Evolutionary conservation across 345 rosid species (phyloP).

Genomic region (Citrus medica): DNA sequence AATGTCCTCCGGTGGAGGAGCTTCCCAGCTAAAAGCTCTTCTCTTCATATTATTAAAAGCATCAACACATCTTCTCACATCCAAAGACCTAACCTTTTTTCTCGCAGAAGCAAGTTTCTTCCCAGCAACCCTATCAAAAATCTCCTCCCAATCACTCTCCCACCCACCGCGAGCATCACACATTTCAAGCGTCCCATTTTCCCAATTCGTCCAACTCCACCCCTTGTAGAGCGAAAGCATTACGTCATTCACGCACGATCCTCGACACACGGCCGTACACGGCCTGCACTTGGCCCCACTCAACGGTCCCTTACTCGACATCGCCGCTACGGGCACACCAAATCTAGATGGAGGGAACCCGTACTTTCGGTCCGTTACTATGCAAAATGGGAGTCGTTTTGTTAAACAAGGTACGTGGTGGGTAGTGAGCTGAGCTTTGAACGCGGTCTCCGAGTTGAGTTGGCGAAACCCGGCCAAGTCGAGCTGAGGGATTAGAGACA

Average conservation of each 20-base stretch:
- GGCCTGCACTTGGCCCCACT: slow-evolving; percentile 99
- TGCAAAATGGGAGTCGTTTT: slow-evolving; percentile 66
- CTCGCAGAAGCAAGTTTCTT: slow-evolving; percentile 47
- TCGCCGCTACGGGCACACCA: slow-evolving; percentile 83
- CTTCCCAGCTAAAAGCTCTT: slow-evolving; percentile 51
- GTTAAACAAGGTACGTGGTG: slow-evolving; percentile 37
- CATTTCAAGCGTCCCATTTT: slow-evolving; percentile 49
- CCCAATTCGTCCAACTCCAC: slow-evolving; percentile 97
- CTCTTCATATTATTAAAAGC: slow-evolving; percentile 56
- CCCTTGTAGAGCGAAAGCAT: slow-evolving; percentile 50
- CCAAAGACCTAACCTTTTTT: slow-evolving; percentile 28
- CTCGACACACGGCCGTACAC: slow-evolving; percentile 54
- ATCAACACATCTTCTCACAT: slow-evolving; percentile 40
- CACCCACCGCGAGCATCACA: slow-evolving; percentile 71
- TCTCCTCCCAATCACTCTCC: slow-evolving; percentile 72
- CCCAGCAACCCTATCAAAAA: slow-evolving; percentile 55
- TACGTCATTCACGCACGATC: slow-evolving; percentile 46
- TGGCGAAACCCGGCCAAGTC: slow-evolving; percentile 47
- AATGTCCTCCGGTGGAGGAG: slow-evolving; percentile 61
- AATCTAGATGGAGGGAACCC: slow-evolving; percentile 55
- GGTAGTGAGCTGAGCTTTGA: slow-evolving; percentile 71
- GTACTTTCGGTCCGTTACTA: slow-evolving; percentile 65
- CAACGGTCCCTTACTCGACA: slow-evolving; percentile 74
- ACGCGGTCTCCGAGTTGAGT: slow-evolving; percentile 85
- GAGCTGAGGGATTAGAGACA: slow-evolving; percentile 66